A percentile compares a stretch with the other conserved stretches of the same genome.
Evolutionary conservation across 768 basidiomycete species (phyloP).

Genomic region (Suillus alpinus): DNA sequence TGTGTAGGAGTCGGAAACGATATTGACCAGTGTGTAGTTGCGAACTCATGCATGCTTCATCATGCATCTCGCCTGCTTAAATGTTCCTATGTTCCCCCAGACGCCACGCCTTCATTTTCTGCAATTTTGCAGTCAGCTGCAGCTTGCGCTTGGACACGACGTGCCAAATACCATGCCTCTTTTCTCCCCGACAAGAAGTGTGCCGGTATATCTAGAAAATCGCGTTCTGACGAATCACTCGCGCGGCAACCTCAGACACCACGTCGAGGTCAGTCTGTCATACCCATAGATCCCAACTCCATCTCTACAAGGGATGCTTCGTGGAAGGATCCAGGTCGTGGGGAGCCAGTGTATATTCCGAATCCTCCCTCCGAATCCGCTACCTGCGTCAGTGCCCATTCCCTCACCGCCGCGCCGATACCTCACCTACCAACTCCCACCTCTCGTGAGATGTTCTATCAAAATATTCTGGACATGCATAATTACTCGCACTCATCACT

Average conservation of each 20-base stretch:
- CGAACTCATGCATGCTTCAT: conserved; percentile 39
- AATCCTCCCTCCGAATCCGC: conserved; percentile 8
- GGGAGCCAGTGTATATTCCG: neutral
- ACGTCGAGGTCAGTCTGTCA: conserved; percentile 1
- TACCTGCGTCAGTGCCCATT: conserved; percentile 5
- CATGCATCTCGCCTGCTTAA: conserved; percentile 33
- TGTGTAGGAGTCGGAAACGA: neutral
- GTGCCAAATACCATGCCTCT: conserved; percentile 12
- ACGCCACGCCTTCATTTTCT: conserved; percentile 25
- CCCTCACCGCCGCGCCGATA: conserved; percentile 3
- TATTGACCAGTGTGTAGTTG: conserved; percentile 8
- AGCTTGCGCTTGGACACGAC: conserved; percentile 45
- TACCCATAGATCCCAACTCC: conserved; percentile 20
- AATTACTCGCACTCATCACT: conserved; percentile 17
- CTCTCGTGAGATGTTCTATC: conserved; percentile 34
- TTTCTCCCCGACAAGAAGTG: neutral
- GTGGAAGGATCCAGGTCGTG: conserved; percentile 25
- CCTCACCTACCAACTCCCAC: conserved; percentile 27
- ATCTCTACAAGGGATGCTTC: conserved; percentile 24
- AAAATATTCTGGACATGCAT: conserved; percentile 23
- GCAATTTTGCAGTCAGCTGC: conserved; percentile 48
- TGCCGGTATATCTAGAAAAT: neutral
- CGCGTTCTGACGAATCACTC: neutral
- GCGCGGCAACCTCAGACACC: neutral
- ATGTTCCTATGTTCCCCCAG: conserved; percentile 8